Evolutionary conservation across 2,329 filamentous ascomycete species (phyloP), one percentile per base, ranked within the genome.

Genomic region (Ceratocystis colombiana): DNA sequence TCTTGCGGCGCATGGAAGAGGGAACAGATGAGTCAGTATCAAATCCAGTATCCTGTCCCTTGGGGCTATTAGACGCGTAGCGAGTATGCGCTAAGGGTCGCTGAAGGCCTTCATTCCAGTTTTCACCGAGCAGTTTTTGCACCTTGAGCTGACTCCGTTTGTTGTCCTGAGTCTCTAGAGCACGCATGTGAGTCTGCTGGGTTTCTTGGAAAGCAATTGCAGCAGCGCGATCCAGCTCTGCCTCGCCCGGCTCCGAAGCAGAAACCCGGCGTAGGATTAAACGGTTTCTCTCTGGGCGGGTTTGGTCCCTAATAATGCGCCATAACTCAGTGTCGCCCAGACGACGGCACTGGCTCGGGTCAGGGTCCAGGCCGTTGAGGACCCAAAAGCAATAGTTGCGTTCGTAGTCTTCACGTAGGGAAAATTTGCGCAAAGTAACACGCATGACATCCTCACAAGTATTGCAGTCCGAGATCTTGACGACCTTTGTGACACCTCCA

Each of bases 321-420:
- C 94, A 89, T 10, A 99, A 79, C 74, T 99, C 94, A 3, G 85
- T 87, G 72, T 99, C 94, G 44, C 87, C 87, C 48, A 97, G 80
- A 62, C 89, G 86, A 68, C 91, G 86, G 74, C 90, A 95, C 72
- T 91, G 86, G 62, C 82, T 83, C 37, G 90, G 88, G 70, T 94
- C 88, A 1, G 92, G 87, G 61, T 96, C 90, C 48, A 90, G 79
- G 63, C 92, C 93, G 70, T 90, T 87, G 67, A 97, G 80, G 0
- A 96, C 88, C 80, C 94, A 97, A 77, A 99, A 97, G 78, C 92
- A 96, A 77, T 96, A 97, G 73, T 95, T 96, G 72, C 91, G 85
- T 74, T 94, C 89, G 72, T 96, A 91, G 69, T 93, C 89, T 73
- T 96, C 91, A 25, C 91, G 89, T 37, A 96, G 82, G 50, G 87